phyloP scores from a whole-genome alignment of 306 rosid species.

The Pyrus pyrifolia region DNA sequence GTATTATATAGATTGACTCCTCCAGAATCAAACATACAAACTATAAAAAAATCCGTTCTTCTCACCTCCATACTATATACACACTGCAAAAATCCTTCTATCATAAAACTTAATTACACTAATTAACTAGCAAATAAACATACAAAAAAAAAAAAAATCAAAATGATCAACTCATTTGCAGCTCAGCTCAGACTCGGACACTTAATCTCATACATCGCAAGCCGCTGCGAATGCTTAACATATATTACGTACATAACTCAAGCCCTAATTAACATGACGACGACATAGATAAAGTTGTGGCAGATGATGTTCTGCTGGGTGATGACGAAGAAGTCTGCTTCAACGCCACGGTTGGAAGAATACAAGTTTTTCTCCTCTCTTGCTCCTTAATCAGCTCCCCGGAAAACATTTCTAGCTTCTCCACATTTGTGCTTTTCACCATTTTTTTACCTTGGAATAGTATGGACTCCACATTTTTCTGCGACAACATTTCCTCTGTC shows the following conservation, averaged over 20 bases:
- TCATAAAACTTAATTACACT: neutral
- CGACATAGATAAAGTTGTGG: conserved; percentile 72
- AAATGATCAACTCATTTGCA: neutral
- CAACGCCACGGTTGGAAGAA: conserved; percentile 57
- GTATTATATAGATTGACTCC: neutral
- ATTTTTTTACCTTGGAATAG: conserved; percentile 70
- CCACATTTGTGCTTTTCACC: conserved; percentile 49
- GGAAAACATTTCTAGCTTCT: conserved; percentile 57
- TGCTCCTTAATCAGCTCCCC: conserved; percentile 65
- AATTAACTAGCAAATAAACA: neutral
- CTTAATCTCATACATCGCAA: conserved; percentile 23
- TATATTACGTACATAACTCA: conserved; percentile 5
- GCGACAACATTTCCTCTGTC: conserved; percentile 55
- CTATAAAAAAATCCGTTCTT: neutral
- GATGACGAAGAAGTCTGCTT: conserved; percentile 62
- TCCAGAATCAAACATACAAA: neutral
- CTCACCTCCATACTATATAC: neutral
- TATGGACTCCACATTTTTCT: conserved; percentile 68
- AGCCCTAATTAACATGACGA: conserved; percentile 7
- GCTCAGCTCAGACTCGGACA: conserved; percentile 44
- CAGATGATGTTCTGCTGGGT: conserved; percentile 72
- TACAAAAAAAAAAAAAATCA: neutral
- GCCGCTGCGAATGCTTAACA: conserved; percentile 47
- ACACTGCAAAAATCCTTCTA: conserved; percentile 3
- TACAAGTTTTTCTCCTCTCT: conserved; percentile 66